phyloP scores from a whole-genome alignment of 495 filamentous ascomycete species.

The Letharia columbiana region DNA sequence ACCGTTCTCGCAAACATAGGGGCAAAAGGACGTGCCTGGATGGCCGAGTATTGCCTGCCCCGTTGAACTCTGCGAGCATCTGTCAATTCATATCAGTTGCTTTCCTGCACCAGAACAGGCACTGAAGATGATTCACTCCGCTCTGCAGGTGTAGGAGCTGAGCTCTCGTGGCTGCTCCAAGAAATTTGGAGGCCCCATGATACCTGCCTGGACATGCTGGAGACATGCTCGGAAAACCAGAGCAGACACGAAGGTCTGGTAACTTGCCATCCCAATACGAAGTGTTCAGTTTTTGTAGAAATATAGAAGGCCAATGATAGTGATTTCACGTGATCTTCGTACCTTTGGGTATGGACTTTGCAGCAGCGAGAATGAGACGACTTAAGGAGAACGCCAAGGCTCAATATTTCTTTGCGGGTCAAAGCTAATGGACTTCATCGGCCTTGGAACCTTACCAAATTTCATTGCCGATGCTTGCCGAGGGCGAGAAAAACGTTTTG shows the following conservation, averaged over 20 bases:
- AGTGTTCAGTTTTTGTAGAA: neutral
- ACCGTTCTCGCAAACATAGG: neutral
- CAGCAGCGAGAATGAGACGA: neutral
- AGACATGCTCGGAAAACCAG: neutral
- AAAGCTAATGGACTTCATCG: neutral
- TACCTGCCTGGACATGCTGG: neutral
- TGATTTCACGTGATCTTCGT: neutral
- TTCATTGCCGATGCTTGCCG: neutral
- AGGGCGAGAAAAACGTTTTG: neutral
- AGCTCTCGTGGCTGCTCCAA: neutral
- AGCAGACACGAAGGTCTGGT: neutral
- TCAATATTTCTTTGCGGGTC: neutral
- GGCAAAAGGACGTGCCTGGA: neutral
- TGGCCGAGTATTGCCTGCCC: neutral
- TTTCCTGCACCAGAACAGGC: neutral
- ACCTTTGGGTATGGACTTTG: neutral
- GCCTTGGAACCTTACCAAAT: too few species aligned
- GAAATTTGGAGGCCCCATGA: neutral
- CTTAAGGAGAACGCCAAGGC: neutral
- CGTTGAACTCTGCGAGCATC: neutral
- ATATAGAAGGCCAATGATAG: neutral
- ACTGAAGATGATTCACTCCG: neutral
- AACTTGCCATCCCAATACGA: neutral
- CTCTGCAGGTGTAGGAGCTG: neutral
- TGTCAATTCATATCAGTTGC: neutral